Conservation (phyloP, 1,139 yeast genomes). For the Yamadazyma blattariae region DNA sequence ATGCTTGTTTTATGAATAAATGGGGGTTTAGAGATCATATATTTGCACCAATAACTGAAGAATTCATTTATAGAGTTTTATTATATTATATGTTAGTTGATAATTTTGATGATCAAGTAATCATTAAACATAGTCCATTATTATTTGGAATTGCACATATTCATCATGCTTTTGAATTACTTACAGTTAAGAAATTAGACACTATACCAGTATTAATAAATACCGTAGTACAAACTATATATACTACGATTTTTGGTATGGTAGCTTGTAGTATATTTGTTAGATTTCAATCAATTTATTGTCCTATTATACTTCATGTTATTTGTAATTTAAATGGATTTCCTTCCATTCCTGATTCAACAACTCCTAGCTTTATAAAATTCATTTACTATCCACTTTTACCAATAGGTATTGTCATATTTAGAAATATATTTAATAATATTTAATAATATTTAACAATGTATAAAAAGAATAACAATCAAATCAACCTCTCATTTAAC, state of each 20-base stretch:
- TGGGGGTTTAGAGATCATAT: conserved; percentile 63
- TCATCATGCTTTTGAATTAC: conserved; percentile 71
- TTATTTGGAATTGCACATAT: conserved; percentile 89
- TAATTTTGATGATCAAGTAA: conserved; percentile 16
- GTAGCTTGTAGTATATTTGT: conserved; percentile 62
- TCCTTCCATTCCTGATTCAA: conserved; percentile 39
- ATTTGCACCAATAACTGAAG: conserved; percentile 89
- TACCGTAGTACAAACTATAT: conserved; percentile 53
- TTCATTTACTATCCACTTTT: conserved; percentile 7
- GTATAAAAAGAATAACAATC: too few species aligned
- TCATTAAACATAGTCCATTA: conserved; percentile 55
- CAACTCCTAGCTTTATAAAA: neutral
- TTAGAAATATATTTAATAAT: too few species aligned
- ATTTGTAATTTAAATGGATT: conserved; percentile 81
- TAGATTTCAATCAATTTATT: conserved; percentile 56
- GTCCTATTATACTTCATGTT: conserved; percentile 62
- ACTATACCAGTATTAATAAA: conserved; percentile 6
- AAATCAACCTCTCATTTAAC: conserved; percentile 2
- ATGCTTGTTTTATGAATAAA: conserved; percentile 28
- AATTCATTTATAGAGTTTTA: conserved; percentile 70
- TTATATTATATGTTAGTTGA: conserved; percentile 40
- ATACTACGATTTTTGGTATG: conserved; percentile 80
- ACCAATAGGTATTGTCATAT: conserved; percentile 4
- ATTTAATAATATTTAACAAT: too few species aligned
- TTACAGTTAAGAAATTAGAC: conserved; percentile 3